Evolutionary conservation across 352 stramenopile genomes (phyloP).

Genomic region (Pythium rishiriense): DNA sequence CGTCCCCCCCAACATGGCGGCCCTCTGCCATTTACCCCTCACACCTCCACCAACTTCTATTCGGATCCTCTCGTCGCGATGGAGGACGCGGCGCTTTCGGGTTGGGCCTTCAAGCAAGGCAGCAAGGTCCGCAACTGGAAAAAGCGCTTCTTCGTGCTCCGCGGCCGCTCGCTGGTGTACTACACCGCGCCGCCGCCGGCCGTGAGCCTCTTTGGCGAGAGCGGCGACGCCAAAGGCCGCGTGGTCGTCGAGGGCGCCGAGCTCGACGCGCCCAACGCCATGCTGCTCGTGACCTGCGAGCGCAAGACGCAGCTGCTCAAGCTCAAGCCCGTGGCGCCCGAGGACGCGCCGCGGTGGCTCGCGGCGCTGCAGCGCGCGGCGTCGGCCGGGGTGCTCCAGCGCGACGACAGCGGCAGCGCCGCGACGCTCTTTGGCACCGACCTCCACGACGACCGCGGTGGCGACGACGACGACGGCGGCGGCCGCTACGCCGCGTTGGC

Average conservation of each 20-base stretch:
- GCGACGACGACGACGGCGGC: neutral
- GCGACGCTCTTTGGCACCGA: constrained; percentile 19
- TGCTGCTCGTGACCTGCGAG: constrained; percentile 58
- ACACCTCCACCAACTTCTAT: neutral
- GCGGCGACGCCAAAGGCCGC: constrained; percentile 64
- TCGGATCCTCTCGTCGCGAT: neutral
- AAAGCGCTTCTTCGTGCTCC: constrained; percentile 70
- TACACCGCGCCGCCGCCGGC: constrained; percentile 43
- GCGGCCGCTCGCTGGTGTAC: constrained; percentile 54
- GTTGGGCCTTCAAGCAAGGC: constrained; percentile 73
- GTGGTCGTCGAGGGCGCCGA: constrained; percentile 55
- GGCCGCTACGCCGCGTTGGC: no score
- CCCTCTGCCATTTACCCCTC: no score
- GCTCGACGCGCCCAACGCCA: constrained; percentile 31
- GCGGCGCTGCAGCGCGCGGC: constrained; percentile 44
- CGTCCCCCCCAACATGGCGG: neutral
- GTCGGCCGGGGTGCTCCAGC: neutral
- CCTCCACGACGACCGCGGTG: constrained; percentile 13
- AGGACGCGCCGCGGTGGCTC: constrained; percentile 60
- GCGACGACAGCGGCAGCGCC: constrained; percentile 1
- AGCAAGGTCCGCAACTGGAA: constrained; percentile 76
- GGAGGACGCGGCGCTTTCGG: constrained; percentile 36
- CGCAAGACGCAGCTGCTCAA: constrained; percentile 57
- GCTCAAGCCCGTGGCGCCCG: constrained; percentile 53
- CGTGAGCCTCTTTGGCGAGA: constrained; percentile 18